A percentile compares a stretch with the other conserved stretches of the same genome.
phyloP scores from a whole-genome alignment of 1,284 basidiomycete species.

The Inonotus obliquus region DNA sequence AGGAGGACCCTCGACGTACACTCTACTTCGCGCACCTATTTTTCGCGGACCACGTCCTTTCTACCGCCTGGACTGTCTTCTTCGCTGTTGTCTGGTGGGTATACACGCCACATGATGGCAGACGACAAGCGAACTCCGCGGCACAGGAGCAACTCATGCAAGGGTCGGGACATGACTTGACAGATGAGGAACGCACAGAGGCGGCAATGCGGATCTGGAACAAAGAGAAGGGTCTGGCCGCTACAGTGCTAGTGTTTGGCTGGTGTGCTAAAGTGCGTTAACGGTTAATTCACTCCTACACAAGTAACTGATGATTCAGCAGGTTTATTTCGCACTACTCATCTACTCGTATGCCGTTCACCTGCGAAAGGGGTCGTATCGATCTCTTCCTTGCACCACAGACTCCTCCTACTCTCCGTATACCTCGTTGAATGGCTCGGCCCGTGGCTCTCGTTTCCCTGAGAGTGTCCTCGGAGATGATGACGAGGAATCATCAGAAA shows the following conservation, averaged over 20 bases:
- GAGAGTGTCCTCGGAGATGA: constrained; percentile 38
- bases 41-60: constrained; percentile 88
- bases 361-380: constrained; percentile 88
- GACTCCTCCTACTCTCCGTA: constrained; percentile 26
- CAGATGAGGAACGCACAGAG: constrained; percentile 55
- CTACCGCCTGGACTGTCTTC: constrained; percentile 88
- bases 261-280: constrained; percentile 84
- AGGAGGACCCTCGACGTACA: constrained; percentile 85
- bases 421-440: constrained; percentile 34
- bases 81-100: constrained; percentile 91
- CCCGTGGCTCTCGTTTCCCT: constrained; percentile 35
- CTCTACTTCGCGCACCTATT: constrained; percentile 93
- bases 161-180: constrained; percentile 47
- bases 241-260: constrained; percentile 71
- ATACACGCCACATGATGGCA: constrained; percentile 87
- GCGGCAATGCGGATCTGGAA: constrained; percentile 86
- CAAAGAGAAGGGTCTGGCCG: constrained; percentile 82
- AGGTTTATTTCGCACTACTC: constrained; percentile 91
- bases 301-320: not conserved
- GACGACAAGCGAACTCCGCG: constrained; percentile 70
- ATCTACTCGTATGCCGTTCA: constrained; percentile 95
- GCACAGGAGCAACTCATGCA: constrained; percentile 83
- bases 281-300: not conserved
- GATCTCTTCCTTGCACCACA: constrained; percentile 61
- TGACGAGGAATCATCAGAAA: constrained; percentile 51